Base-by-base conservation (phyloP, 352 stramenopile genomes). In the Globisporangium parvum region DNA sequence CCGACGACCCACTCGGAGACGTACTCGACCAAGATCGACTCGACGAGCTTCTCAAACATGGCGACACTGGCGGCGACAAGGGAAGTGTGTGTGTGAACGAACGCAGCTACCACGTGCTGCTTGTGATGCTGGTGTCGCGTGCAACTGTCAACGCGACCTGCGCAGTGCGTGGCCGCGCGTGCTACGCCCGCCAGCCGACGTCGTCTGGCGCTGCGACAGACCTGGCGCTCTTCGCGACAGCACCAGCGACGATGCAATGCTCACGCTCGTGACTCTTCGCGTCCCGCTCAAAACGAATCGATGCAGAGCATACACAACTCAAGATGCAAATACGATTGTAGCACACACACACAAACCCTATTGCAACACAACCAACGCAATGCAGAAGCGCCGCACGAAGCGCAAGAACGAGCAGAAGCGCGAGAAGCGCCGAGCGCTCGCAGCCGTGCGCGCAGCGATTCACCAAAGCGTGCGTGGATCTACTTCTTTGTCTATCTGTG, bases 31-130 rank as follows among this genome's bases (percentile, higher is more conserved):
- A 94, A 60, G 45, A 94, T 76, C 21, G 82, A 88, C 53, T 94
- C 82, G 53, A 94, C 70, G 10, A 91, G 71, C 56, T 88, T 91
- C 66, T 93, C 82, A 66, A 95, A 90, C 85, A 95, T 95, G 26
- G 31, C 33, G 26, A 46, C 9, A 20, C 41, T 39, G 42, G 23
- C 21, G 5, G 37, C 9, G 17, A 2, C 37, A 0, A 15, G 6
- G n/a, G n/a, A n/a, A n/a, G n/a, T n/a, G n/a, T n/a, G n/a, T n/a
- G n/a, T n/a, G n/a, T n/a, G n/a, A n/a, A n/a, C n/a, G 31, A 37
- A 37, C 31, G 31, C 6, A 37, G 31, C 31, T 3, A 37, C 31
- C 31, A 37, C 0, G 1, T 9, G 9, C 31, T 37, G 31, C 31
- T 37, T 37, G 31, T 12, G 31, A 12, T 12, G 31, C 2, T 12